A percentile compares a stretch with the other conserved stretches of the same genome.
These are phyloP conservation scores for Graphiopsis chlorocephala DNA, from an alignment of 2,329 filamentous ascomycete genomes.

Conservation along the genomic window DNA sequence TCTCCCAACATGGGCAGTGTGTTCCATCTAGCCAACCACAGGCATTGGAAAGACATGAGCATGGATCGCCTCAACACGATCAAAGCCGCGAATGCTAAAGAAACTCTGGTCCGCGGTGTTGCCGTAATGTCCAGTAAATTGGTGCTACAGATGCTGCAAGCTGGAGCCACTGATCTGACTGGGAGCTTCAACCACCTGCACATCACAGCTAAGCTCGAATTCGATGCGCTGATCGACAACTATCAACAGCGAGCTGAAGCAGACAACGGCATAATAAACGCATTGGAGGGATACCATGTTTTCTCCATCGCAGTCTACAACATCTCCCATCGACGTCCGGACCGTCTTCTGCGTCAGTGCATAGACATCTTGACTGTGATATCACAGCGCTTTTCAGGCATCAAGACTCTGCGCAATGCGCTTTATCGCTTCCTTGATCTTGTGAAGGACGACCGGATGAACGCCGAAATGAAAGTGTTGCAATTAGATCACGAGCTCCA, in stretches of 20 bases:
- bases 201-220: neutral
- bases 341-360: neutral
- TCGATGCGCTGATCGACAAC: neutral
- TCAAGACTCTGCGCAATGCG: neutral
- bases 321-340: neutral
- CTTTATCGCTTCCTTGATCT: neutral
- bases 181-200: neutral
- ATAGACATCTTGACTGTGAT: neutral
- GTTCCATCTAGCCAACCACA: constrained; percentile 3
- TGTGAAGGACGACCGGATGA: neutral
- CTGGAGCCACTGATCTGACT: neutral
- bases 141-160: neutral
- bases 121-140: neutral
- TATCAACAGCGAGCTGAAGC: neutral
- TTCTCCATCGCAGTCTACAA: constrained; percentile 2
- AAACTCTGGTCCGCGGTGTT: neutral
- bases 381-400: constrained; percentile 1
- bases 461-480: neutral
- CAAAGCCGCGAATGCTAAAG: neutral
- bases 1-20: constrained; percentile 1
- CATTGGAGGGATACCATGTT: neutral
- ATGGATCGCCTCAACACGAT: neutral
- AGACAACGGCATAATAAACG: neutral
- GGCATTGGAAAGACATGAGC: constrained; percentile 9
- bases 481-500: neutral